Evolutionary conservation across 345 rosid genomes (phyloP).

Genomic region (Aegle marmelos): DNA sequence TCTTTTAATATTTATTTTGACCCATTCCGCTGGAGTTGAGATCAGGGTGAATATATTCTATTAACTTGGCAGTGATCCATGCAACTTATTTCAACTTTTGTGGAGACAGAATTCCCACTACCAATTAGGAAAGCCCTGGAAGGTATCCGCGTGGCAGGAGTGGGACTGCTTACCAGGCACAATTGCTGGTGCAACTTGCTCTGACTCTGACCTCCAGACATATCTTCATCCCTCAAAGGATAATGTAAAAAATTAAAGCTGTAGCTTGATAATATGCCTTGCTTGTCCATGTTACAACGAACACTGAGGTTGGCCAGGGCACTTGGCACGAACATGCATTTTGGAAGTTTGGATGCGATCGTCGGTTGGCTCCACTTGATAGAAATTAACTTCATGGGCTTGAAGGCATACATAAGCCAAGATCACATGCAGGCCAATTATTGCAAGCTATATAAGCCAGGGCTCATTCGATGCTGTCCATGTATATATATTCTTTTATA

Average conservation of each 20-base stretch:
- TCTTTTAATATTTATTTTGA: not conserved
- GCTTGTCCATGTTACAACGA: not conserved
- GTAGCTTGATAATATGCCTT: not conserved
- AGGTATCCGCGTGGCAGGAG: not conserved
- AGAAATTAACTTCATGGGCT: too few relatives aligned
- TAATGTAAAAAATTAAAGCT: not conserved
- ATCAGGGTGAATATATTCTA: conserved; percentile 17
- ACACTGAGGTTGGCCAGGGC: not conserved
- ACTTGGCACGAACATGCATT: not conserved
- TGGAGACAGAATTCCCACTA: conserved; percentile 2
- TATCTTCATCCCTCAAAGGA: not conserved
- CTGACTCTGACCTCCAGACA: not conserved
- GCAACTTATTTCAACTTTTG: not conserved
- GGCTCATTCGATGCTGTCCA: not conserved
- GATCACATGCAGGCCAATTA: not conserved
- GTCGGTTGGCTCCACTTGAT: too few relatives aligned
- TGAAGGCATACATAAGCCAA: not conserved
- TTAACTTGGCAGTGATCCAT: not conserved
- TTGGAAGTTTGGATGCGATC: not conserved
- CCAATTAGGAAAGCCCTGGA: not conserved
- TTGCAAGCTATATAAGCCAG: not conserved
- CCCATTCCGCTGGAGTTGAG: not conserved
- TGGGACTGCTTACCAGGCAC: not conserved
- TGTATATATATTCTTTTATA: not conserved
- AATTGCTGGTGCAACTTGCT: not conserved